phyloP scores from a whole-genome alignment of 257 asterid species.

The Fraxinus cuspidata region DNA sequence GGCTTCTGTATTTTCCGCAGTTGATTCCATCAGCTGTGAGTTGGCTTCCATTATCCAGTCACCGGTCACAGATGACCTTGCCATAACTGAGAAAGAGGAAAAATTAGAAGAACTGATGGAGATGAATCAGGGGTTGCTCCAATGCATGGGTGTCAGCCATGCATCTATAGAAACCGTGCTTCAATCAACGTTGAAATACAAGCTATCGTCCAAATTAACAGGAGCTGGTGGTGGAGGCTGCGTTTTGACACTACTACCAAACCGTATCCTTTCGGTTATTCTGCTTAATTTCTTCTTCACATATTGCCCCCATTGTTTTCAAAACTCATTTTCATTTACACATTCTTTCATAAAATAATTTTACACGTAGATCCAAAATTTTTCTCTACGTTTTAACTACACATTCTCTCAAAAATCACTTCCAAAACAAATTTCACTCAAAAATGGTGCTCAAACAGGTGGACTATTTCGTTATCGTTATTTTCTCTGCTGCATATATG shows the following conservation, averaged over 20 bases:
- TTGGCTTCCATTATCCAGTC: slow-evolving; percentile 74
- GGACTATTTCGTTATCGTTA: too few species aligned
- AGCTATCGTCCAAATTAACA: slow-evolving; percentile 78
- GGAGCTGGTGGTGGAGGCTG: slow-evolving; percentile 99
- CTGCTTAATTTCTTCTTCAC: slow-evolving; percentile 8
- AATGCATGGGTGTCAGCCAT: slow-evolving; percentile 96
- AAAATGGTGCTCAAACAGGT: too few species aligned
- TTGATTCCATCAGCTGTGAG: slow-evolving; percentile 86
- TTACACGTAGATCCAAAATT: too few species aligned
- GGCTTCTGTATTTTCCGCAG: slow-evolving; percentile 81
- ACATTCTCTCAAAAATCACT: too few species aligned
- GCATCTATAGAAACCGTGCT: slow-evolving; percentile 82
- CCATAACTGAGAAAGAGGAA: slow-evolving; percentile 90
- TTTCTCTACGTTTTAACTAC: too few species aligned
- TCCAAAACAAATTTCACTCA: too few species aligned
- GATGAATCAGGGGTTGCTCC: slow-evolving; percentile 95
- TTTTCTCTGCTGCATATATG: too few species aligned
- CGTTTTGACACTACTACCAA: slow-evolving; percentile 83
- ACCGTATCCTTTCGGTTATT: slow-evolving; percentile 65
- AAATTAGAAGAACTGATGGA: slow-evolving; percentile 82
- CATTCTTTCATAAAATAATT: too few species aligned
- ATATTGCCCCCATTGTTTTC: not conserved
- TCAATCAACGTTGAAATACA: slow-evolving; percentile 70
- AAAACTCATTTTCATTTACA: too few species aligned
- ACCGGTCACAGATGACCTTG: slow-evolving; percentile 82